Evolutionary conservation across 768 basidiomycete genomes (phyloP).

Genomic region (Cytidiella melzeri): DNA sequence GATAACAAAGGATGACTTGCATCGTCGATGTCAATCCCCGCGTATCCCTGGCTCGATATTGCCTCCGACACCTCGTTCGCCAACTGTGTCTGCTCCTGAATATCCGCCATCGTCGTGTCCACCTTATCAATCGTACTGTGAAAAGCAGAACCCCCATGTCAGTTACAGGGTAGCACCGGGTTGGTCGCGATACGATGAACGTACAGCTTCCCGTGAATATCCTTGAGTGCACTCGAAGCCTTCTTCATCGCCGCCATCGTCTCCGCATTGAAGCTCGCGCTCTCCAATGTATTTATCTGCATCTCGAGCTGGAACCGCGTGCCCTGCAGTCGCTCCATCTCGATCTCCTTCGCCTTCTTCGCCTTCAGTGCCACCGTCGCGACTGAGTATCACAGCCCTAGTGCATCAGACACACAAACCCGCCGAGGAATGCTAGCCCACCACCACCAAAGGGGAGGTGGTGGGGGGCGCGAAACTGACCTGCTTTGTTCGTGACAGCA

Average conservation of each 20-base stretch:
- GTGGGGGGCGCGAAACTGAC: constrained; percentile 44
- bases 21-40: constrained; percentile 61
- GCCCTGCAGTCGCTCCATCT: constrained; percentile 80
- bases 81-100: constrained; percentile 87
- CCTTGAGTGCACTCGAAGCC: constrained; percentile 81
- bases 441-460: no score
- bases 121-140: constrained; percentile 80
- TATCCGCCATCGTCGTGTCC: constrained; percentile 79
- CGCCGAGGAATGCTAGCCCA: no score
- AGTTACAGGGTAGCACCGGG: not conserved
- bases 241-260: constrained; percentile 98
- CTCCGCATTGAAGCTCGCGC: constrained; percentile 95
- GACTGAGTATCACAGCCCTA: constrained; percentile 36
- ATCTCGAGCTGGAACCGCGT: constrained; percentile 89
- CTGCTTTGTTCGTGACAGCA: constrained; percentile 87
- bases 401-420: constrained; percentile 1
- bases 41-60: constrained; percentile 66
- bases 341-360: constrained; percentile 85
- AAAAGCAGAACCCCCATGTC: not conserved
- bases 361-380: constrained; percentile 87
- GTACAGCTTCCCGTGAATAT: constrained; percentile 86
- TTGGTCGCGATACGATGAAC: no score
- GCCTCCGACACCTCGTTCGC: constrained; percentile 90
- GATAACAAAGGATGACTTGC: constrained; percentile 30
- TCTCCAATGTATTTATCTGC: constrained; percentile 95